Conservation (phyloP, 441 rosid genomes). For the Pelargonium citronellum region DNA sequence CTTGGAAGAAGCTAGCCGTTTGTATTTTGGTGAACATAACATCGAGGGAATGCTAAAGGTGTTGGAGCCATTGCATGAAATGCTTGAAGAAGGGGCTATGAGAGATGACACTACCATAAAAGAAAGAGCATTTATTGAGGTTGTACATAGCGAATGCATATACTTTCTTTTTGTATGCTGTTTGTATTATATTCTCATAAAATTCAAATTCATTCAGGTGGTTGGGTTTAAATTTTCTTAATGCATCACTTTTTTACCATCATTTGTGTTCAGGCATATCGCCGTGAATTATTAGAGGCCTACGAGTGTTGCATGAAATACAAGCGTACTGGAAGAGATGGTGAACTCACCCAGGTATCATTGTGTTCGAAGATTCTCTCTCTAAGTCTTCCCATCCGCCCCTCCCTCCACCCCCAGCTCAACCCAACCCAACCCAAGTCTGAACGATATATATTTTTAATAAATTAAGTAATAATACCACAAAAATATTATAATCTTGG, state of each 20-base stretch:
- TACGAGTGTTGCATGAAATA: conserved; percentile 88
- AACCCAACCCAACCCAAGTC: no score
- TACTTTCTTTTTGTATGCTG: not conserved
- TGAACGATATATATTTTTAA: not conserved
- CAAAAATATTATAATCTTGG: no score
- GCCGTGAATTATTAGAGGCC: conserved; percentile 86
- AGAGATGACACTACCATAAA: conserved; percentile 66
- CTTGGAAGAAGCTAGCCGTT: conserved; percentile 98
- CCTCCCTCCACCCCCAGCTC: no score
- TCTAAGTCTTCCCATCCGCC: no score
- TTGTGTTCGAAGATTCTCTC: no score
- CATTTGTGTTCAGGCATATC: conserved; percentile 64
- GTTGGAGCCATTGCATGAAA: conserved; percentile 90
- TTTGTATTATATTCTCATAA: not conserved
- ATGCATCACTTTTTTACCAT: not conserved
- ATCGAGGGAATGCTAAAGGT: conserved; percentile 95
- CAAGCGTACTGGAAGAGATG: conserved; percentile 86
- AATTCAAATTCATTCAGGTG: not conserved
- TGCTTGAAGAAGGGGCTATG: conserved; percentile 89
- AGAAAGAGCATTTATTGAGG: conserved; percentile 99
- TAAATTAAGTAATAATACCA: no score
- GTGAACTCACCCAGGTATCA: conserved; percentile 93
- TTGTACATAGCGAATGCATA: conserved; percentile 13
- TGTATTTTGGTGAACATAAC: conserved; percentile 97
- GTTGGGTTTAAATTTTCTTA: no score